Conservation (phyloP, 2,329 filamentous ascomycete genomes). For the Coniella vitis region DNA sequence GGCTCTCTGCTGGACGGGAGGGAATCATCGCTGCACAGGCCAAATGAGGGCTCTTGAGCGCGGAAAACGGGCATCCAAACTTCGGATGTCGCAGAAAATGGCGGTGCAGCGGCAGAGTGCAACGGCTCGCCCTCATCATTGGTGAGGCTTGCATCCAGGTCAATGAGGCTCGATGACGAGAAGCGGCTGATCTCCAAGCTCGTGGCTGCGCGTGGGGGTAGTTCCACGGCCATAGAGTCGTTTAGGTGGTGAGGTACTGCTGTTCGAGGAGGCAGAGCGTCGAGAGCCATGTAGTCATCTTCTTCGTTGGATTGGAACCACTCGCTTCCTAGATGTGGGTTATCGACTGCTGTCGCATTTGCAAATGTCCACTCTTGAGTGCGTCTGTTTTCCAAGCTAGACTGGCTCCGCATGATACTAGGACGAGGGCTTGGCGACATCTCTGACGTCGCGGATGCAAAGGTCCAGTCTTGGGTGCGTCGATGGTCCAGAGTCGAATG, state of each 20-base stretch:
- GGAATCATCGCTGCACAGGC: constrained; percentile 55
- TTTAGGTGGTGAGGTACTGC: constrained; percentile 8
- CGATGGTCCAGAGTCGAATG: constrained; percentile 15
- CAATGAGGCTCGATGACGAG: constrained; percentile 30
- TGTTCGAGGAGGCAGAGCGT: constrained; percentile 8
- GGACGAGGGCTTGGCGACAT: not conserved
- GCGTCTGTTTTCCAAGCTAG: constrained; percentile 48
- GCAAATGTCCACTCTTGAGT: constrained; percentile 48
- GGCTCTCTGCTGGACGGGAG: constrained; percentile 40
- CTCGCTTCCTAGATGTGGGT: constrained; percentile 31
- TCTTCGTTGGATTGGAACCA: constrained; percentile 29
- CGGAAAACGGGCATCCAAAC: constrained; percentile 20
- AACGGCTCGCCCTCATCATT: constrained; percentile 37
- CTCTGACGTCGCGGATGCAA: constrained; percentile 9
- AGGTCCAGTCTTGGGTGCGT: constrained; percentile 16
- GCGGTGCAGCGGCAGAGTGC: constrained; percentile 53
- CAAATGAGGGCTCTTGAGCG: constrained; percentile 50
- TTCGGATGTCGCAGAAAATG: constrained; percentile 33
- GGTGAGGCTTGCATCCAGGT: constrained; percentile 30
- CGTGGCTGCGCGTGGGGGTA: constrained; percentile 22
- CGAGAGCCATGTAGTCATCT: constrained; percentile 19
- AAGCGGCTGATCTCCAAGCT: constrained; percentile 25
- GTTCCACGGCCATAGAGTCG: constrained; percentile 30
- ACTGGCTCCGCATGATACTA: constrained; percentile 13
- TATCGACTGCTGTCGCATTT: constrained; percentile 41